Percentiles rank a stretch among this genome's conserved stretches.
phyloP scores from a whole-genome alignment of 371 early-diverging fungal genomes.

The Rhizopus arrhizus region DNA sequence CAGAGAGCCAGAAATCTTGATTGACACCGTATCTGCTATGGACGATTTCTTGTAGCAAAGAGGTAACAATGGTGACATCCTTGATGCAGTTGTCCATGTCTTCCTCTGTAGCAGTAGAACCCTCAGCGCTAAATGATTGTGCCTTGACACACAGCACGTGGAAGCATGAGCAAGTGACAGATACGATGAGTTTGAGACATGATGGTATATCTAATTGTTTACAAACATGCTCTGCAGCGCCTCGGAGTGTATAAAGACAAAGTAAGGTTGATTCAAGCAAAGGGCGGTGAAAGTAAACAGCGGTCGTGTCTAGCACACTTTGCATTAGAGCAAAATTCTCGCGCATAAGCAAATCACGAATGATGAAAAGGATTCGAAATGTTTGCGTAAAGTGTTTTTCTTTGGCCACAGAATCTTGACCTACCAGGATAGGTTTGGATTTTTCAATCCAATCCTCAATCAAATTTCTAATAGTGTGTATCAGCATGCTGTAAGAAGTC shows the following conservation, averaged over 20 bases:
- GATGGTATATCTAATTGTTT: constrained; percentile 2
- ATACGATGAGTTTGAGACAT: constrained; percentile 7
- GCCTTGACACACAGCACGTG: constrained; percentile 34
- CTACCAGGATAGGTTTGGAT: constrained; percentile 17
- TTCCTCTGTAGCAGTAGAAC: constrained; percentile 16
- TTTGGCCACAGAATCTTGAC: constrained; percentile 20
- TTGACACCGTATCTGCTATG: constrained; percentile 28
- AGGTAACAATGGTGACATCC: constrained; percentile 39
- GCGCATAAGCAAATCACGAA: constrained; percentile 31
- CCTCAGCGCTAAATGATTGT: constrained; percentile 26
- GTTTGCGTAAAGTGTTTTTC: constrained; percentile 28
- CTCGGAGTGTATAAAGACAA: constrained; percentile 37
- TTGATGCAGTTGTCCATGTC: constrained; percentile 34
- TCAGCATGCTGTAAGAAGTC: constrained; percentile 29
- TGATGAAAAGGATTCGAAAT: constrained; percentile 24
- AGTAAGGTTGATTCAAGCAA: constrained; percentile 41
- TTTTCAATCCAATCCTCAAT: constrained; percentile 45
- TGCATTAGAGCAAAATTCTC: constrained; percentile 39
- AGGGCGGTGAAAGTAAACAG: constrained; percentile 44
- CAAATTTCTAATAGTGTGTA: constrained; percentile 39
- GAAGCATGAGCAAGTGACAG: constrained; percentile 39
- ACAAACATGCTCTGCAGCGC: neutral
- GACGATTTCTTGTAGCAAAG: constrained; percentile 40
- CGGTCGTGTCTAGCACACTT: constrained; percentile 29
- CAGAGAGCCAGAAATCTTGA: constrained; percentile 27